Base-by-base conservation (phyloP, 2,329 filamentous ascomycete species). In the Pyrenophora tritici-repentis region DNA sequence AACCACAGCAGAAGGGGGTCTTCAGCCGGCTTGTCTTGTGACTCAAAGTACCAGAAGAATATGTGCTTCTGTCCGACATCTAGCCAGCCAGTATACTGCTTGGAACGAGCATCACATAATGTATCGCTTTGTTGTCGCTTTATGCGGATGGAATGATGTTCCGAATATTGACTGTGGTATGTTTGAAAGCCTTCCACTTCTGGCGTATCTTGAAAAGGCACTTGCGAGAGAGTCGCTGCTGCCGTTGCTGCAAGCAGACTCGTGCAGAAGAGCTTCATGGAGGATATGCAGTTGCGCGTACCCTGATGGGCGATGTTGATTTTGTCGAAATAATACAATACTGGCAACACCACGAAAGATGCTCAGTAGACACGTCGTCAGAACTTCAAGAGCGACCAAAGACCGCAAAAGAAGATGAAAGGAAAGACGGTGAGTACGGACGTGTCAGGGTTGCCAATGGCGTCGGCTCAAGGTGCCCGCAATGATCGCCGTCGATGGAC, bases 21-120 rank as follows among this genome's bases (percentile, higher is more conserved):
- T 31, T 70, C 61, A 3, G 73, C 64, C 3, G 74, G 72, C 18
- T 65, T 64, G 47, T 63, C 59, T 36, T 75, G 70, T 7, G 70
- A 73, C 55, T 76, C 75, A 46, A 77, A 77, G 62, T 75, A 78
- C 75, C 75, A 77, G 62, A 76, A 78, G 63, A 77, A 78, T 45
- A 79, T 67, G 53, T 79, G 77, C 42, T 77, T 76, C 17, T 59
- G 46, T 16, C 73, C 73, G 10, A 73, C 64, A 36, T 72, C 70
- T 13, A 74, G 61, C 68, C 70, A 74, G 37, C 71, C 70, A 6
- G 68, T 73, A 42, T 72, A 69, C 41, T 73, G 67, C 41, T 63
- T 66, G 3, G 69, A 71, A 39, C 59, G 70, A 7, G 71, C 68
- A 53, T 72, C 58, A 47, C 71, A 73, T 22, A 73, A 59, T 0